A percentile compares a stretch with the other conserved stretches of the same genome.
Evolutionary conservation across 495 filamentous ascomycete species (phyloP).

Genomic region (Penicilliopsis zonata): DNA sequence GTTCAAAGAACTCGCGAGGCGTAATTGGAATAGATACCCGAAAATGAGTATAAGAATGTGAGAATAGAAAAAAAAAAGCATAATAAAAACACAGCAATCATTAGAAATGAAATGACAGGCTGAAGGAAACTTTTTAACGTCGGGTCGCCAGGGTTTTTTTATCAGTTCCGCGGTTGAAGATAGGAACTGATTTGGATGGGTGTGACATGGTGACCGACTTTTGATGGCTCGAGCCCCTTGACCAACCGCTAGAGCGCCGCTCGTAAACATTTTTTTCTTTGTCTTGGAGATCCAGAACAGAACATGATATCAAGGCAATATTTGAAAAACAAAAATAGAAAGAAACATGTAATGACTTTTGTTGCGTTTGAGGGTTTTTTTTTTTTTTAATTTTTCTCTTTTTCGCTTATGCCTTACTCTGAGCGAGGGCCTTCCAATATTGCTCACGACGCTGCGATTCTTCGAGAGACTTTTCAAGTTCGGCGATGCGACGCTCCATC

Average conservation of each 20-base stretch:
- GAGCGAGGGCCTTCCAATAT: slow-evolving; percentile 46
- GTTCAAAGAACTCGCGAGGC: slow-evolving; percentile 7
- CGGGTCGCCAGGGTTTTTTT: too few relatives aligned
- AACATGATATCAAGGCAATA: slow-evolving; percentile 4
- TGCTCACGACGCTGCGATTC: slow-evolving; percentile 43
- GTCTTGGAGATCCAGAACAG: slow-evolving; percentile 5
- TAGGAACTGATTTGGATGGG: too few relatives aligned
- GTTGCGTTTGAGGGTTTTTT: slow-evolving; percentile 14
- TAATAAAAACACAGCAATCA: slow-evolving; percentile 10
- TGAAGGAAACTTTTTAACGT: too few relatives aligned
- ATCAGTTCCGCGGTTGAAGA: too few relatives aligned
- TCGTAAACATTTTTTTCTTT: slow-evolving; percentile 5
- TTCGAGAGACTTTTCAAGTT: slow-evolving; percentile 28
- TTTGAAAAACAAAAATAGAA: slow-evolving; percentile 7
- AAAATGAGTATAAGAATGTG: slow-evolving; percentile 11
- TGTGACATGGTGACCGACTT: too few relatives aligned
- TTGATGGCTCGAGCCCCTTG: slow-evolving; percentile 23
- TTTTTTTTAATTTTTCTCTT: slow-evolving; percentile 8
- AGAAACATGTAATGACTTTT: slow-evolving; percentile 9
- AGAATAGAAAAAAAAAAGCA: slow-evolving; percentile 6
- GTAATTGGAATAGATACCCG: too few relatives aligned
- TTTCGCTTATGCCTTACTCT: slow-evolving; percentile 22
- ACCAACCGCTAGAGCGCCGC: slow-evolving; percentile 19
- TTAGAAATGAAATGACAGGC: too few relatives aligned
- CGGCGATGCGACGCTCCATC: slow-evolving; percentile 41